Conservation (phyloP, 345 rosid species). For the Toxicodendron radicans region DNA sequence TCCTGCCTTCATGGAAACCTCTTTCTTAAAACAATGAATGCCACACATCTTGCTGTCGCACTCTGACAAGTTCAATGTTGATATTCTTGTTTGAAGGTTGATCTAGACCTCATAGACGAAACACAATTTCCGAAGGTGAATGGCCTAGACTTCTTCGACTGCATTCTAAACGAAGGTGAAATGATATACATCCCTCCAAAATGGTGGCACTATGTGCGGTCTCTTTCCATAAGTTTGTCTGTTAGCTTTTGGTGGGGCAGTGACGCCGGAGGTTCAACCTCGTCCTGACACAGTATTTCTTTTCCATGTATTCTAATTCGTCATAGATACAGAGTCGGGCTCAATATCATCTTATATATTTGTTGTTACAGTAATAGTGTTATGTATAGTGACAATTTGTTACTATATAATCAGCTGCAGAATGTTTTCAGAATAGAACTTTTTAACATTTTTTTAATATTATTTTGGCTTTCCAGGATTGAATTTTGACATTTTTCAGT, state of each 20-base stretch:
- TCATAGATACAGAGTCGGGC: too few species aligned
- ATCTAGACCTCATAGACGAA: slow-evolving; percentile 73
- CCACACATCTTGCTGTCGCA: neutral
- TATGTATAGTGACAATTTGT: too few species aligned
- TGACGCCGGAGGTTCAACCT: slow-evolving; percentile 29
- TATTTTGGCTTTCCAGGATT: too few species aligned
- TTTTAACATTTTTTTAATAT: too few species aligned
- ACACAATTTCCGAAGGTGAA: slow-evolving; percentile 54
- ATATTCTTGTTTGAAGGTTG: slow-evolving; percentile 62
- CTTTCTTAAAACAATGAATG: neutral
- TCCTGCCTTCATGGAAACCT: neutral
- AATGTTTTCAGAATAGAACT: too few species aligned
- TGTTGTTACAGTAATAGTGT: too few species aligned
- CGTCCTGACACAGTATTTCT: slow-evolving; percentile 20
- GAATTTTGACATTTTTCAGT: too few species aligned
- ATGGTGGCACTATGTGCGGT: slow-evolving; percentile 99
- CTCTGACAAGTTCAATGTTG: slow-evolving; percentile 2
- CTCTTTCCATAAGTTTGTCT: slow-evolving; percentile 76
- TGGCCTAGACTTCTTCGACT: slow-evolving; percentile 79
- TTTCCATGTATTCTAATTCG: too few species aligned
- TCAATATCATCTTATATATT: too few species aligned
- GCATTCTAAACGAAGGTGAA: slow-evolving; percentile 90
- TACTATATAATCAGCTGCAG: too few species aligned
- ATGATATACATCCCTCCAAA: slow-evolving; percentile 97
- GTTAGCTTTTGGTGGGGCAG: slow-evolving; percentile 99